Percentiles rank a stretch among this genome's conserved stretches.
Evolutionary conservation across 2,329 filamentous ascomycete species (phyloP).

Genomic region (Beauveria sp.): DNA sequence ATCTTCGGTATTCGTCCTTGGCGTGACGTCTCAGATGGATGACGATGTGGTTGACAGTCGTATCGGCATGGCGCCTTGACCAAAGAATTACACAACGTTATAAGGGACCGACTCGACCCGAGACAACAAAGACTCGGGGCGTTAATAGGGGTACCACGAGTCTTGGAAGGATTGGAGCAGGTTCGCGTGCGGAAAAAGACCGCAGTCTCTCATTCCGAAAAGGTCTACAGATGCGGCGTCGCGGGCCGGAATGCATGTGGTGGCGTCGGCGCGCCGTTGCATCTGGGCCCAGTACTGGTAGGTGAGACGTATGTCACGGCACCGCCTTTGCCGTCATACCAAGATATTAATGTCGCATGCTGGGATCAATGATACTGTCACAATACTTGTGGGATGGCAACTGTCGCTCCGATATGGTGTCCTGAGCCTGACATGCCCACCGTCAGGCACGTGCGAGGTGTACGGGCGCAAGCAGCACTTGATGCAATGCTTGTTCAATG

Average conservation of each 20-base stretch:
- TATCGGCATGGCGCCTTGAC: too few species aligned
- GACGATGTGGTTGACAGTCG: too few species aligned
- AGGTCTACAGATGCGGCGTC: too few species aligned
- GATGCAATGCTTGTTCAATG: neutral
- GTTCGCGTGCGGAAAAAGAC: neutral
- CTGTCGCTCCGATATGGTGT: neutral
- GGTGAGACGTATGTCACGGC: neutral
- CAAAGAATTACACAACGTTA: too few species aligned
- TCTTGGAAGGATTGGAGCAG: too few species aligned
- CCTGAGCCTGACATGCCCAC: neutral
- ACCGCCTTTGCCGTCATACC: neutral
- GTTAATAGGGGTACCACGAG: too few species aligned
- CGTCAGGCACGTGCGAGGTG: neutral
- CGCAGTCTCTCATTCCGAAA: neutral
- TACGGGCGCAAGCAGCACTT: neutral
- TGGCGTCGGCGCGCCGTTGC: neutral
- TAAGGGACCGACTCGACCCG: too few species aligned
- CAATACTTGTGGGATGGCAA: conserved; percentile 1
- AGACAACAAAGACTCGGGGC: too few species aligned
- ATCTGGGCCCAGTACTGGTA: neutral
- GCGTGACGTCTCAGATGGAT: too few species aligned
- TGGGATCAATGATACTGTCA: neutral
- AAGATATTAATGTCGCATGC: neutral
- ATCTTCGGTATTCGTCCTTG: too few species aligned
- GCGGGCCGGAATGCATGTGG: neutral